A percentile compares a stretch with the other conserved stretches of the same genome.
phyloP scores from a whole-genome alignment of 805 yeast species.

The Henningerozyma blattae region DNA sequence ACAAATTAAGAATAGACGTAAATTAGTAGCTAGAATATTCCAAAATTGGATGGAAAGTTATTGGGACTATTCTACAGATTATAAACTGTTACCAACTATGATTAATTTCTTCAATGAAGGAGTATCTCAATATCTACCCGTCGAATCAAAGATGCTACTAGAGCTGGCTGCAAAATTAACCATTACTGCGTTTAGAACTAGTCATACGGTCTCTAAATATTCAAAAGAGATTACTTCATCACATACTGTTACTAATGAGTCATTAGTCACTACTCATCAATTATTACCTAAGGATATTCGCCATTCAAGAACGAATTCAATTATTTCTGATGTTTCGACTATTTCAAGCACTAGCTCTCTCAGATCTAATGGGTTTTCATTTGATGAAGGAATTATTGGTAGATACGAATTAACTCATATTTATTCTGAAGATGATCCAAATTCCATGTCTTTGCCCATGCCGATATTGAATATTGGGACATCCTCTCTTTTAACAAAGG shows the following conservation, averaged over 20 bases:
- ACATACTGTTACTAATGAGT: constrained; percentile 23
- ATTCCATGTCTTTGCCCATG: constrained; percentile 25
- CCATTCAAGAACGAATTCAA: constrained; percentile 15
- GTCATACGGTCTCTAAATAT: constrained; percentile 12
- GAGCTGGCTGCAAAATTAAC: constrained; percentile 49
- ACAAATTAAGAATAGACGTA: constrained; percentile 47
- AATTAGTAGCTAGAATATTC: constrained; percentile 54
- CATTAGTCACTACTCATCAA: constrained; percentile 27
- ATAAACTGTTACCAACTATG: constrained; percentile 49
- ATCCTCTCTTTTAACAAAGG: constrained; percentile 27
- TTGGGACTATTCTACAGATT: constrained; percentile 63
- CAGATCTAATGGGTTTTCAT: constrained; percentile 20
- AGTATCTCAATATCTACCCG: constrained; percentile 45
- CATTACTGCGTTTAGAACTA: constrained; percentile 13
- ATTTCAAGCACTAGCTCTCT: constrained; percentile 5
- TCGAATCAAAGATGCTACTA: constrained; percentile 50
- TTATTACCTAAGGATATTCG: constrained; percentile 40
- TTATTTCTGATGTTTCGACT: constrained; percentile 27
- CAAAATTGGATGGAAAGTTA: constrained; percentile 84
- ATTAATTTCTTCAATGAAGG: constrained; percentile 74
- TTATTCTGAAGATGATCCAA: constrained; percentile 29
- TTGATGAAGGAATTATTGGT: constrained; percentile 40
- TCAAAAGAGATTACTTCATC: background rate
- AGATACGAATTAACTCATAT: constrained; percentile 39
- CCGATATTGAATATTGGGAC: constrained; percentile 23